Percentiles rank a stretch among this genome's conserved stretches.
Evolutionary conservation across 2,329 filamentous ascomycete genomes (phyloP).

Genomic region (Xenoacremonium recifei): DNA sequence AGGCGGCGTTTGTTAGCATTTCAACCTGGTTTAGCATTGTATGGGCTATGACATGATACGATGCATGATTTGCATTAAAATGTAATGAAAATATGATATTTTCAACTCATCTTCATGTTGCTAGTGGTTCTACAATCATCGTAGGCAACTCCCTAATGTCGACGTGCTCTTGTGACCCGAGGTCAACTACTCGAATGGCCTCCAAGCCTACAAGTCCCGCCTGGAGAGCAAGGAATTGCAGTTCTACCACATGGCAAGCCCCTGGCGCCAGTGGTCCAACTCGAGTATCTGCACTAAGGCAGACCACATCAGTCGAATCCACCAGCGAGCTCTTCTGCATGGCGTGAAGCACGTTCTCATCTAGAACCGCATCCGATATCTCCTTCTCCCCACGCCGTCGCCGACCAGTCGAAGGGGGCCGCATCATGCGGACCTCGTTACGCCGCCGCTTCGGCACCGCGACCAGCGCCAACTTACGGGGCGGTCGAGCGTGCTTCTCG

Average conservation of each 20-base stretch:
- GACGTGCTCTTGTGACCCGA: constrained; percentile 72
- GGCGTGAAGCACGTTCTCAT: constrained; percentile 69
- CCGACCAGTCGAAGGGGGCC: constrained; percentile 50
- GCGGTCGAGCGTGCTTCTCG: constrained; percentile 38
- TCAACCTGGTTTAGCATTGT: constrained; percentile 17
- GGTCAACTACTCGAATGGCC: constrained; percentile 69
- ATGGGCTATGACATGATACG: constrained; percentile 22
- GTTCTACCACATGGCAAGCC: constrained; percentile 70
- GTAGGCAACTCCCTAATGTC: constrained; percentile 74
- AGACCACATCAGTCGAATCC: constrained; percentile 68
- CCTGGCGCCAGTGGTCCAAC: constrained; percentile 71
- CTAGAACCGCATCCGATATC: constrained; percentile 65
- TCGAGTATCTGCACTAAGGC: constrained; percentile 70
- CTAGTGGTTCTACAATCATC: constrained; percentile 52
- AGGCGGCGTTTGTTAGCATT: constrained; percentile 21
- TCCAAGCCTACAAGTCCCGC: constrained; percentile 70
- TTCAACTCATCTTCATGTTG: constrained; percentile 16
- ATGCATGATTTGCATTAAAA: constrained; percentile 18
- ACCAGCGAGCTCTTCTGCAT: constrained; percentile 65
- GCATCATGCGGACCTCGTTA: constrained; percentile 51
- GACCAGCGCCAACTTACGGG: constrained; percentile 69
- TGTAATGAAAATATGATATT: constrained; percentile 8
- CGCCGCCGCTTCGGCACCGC: constrained; percentile 64
- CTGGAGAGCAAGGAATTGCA: constrained; percentile 68
- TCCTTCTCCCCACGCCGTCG: constrained; percentile 36